A percentile compares a stretch with the other conserved stretches of the same genome.
These are phyloP conservation scores for Fraxinus paxiana DNA, from an alignment of 305 asterid genomes.

Conservation along the genomic window DNA sequence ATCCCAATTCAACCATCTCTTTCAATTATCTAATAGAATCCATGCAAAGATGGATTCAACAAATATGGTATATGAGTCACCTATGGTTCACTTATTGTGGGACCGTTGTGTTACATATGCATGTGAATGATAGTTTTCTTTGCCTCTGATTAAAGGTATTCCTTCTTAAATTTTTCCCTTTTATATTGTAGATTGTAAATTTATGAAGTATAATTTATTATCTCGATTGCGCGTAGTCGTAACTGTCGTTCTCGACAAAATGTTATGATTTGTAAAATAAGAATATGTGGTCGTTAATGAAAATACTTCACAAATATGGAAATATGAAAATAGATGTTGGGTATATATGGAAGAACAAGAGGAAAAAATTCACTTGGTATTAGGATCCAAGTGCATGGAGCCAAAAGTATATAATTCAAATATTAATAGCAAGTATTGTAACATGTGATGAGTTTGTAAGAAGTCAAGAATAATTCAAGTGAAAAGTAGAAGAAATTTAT, in stretches of 20 bases:
- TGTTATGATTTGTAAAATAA: not conserved
- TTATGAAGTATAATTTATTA: not conserved
- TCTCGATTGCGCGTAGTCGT: not conserved
- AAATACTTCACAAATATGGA: not conserved
- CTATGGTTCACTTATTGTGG: not conserved
- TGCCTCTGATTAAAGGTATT: not conserved
- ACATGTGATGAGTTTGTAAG: not conserved
- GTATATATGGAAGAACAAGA: conserved; percentile 23
- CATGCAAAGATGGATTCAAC: not conserved
- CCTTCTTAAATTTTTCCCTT: not conserved
- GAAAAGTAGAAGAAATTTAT: not conserved
- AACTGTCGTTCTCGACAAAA: not conserved
- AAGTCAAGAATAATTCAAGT: not conserved
- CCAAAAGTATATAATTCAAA: conserved; percentile 54
- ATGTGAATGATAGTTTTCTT: not conserved
- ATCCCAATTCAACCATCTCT: not conserved
- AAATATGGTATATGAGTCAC: not conserved
- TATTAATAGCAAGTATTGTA: not conserved
- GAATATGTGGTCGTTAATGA: not conserved
- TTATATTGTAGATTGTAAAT: not conserved
- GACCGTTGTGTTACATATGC: not conserved
- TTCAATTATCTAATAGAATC: not conserved
- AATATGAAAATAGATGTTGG: conserved; percentile 25
- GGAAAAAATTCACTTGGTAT: conserved; percentile 55
- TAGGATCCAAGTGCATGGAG: conserved; percentile 57